Base-by-base conservation (phyloP, 2,329 filamentous ascomycete species). In the Diaporthe vexans region DNA sequence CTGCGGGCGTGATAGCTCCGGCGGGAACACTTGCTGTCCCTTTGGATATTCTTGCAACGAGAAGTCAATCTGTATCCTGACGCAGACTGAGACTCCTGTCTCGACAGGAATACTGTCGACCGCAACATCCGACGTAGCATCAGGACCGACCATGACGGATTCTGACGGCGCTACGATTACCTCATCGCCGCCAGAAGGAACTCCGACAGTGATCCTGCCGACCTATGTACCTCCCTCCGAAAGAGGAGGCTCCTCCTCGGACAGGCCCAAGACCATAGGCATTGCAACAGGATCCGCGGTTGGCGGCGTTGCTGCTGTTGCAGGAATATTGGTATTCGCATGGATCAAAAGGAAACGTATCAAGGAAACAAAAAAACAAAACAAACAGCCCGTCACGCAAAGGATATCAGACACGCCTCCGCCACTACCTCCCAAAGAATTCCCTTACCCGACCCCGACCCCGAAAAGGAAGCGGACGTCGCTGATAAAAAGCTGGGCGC, bases 1-100 rank as follows among this genome's bases (percentile, higher is more conserved):
- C 8, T 75, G 74, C 33, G 74, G 74, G 35, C 43, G 33, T 2
- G 54, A 71, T 24, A 33, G 10, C 19, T 63, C 70, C 33, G 70
- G 70, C 19, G 33, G 48, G 33, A 3, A 72, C 9, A 72, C 57
- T 35, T 75, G 74, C 35, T 75, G 74, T 48, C 74, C 74, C 11
- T 75, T 75, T n/a, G 74, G 74, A 21, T 75, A 75, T n/a, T 37
- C 59, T 35, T 75, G 74, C 56, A 74, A 71, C 21, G 68, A 33
- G 21, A 26, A 24, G 9, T 63, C 72, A 26, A 29, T 63, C 35
- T 75, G 74, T 33, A 61, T 61, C 58, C 19, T 59, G 10, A 56
- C 61, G 2, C 51, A 68, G 10, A 29, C 37, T 24, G 59, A 68
- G 35, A 71, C 72, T 17, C 72, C 70, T n/a, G 52, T 69, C 4